Conservation (phyloP, 768 basidiomycete genomes). For the Lentinula lateritia region DNA sequence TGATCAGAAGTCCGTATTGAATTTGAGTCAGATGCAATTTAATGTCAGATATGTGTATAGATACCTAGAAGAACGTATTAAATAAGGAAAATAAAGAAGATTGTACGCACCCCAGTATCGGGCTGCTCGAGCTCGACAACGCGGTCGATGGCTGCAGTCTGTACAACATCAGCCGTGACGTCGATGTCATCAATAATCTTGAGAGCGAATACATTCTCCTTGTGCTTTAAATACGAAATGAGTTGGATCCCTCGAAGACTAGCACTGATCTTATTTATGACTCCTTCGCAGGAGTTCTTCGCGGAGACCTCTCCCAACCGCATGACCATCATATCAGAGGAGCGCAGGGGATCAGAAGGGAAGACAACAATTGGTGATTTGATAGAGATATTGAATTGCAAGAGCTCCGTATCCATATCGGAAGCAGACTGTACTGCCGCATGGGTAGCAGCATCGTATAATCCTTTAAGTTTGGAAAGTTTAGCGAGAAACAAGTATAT, state of each 20-base stretch:
- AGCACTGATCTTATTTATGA: conserved; percentile 59
- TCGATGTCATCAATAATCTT: conserved; percentile 93
- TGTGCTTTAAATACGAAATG: conserved; percentile 57
- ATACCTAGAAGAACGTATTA: conserved; percentile 40
- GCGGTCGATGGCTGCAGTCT: conserved; percentile 53
- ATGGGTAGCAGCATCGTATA: conserved; percentile 92
- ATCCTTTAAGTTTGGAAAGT: conserved; percentile 84
- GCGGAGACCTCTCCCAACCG: conserved; percentile 87
- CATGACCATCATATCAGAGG: conserved; percentile 68
- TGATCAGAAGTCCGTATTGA: conserved; percentile 73
- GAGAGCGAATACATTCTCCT: conserved; percentile 45
- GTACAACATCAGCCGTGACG: conserved; percentile 61
- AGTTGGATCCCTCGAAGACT: conserved; percentile 82
- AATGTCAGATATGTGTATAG: conserved; percentile 75
- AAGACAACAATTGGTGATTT: conserved; percentile 91
- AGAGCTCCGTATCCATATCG: conserved; percentile 69
- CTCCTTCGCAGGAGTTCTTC: conserved; percentile 61
- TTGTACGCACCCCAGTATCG: conserved; percentile 60
- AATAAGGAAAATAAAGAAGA: not conserved
- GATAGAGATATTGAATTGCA: conserved; percentile 88
- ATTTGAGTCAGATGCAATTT: conserved; percentile 77
- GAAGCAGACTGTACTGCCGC: conserved; percentile 89
- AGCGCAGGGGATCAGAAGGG: conserved; percentile 59
- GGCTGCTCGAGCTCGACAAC: conserved; percentile 49
- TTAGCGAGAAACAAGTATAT: conserved; percentile 80